Conservation (phyloP, 2,329 filamentous ascomycete genomes). For the Endoconidiophora polonica region DNA sequence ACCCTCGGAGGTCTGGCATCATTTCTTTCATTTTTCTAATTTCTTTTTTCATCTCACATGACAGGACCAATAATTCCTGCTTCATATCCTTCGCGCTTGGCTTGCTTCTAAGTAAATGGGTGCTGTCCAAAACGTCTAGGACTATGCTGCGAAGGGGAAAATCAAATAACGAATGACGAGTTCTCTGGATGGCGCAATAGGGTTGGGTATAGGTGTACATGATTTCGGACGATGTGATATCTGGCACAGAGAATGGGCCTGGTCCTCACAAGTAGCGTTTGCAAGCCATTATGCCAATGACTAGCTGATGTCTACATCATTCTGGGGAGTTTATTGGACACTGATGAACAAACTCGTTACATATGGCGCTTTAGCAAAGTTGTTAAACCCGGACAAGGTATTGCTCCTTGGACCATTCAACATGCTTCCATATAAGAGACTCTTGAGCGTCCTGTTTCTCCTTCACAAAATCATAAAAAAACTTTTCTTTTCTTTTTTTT, state of each 20-base stretch:
- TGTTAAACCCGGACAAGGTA: conserved; percentile 5
- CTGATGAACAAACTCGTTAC: not conserved
- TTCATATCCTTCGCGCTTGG: not conserved
- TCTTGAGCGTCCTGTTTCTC: too few relatives aligned
- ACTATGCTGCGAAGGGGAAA: too few relatives aligned
- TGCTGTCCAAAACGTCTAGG: too few relatives aligned
- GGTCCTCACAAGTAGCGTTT: not conserved
- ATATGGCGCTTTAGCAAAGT: not conserved
- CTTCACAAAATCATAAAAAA: conserved; percentile 3
- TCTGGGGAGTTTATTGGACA: not conserved
- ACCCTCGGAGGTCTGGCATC: too few relatives aligned
- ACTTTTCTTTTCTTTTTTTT: not conserved
- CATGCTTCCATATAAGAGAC: not conserved
- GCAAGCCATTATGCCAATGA: not conserved
- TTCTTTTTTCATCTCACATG: not conserved
- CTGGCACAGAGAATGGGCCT: too few relatives aligned
- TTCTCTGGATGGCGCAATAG: too few relatives aligned
- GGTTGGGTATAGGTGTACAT: too few relatives aligned
- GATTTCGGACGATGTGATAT: too few relatives aligned
- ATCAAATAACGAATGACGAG: too few relatives aligned
- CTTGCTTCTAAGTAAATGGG: too few relatives aligned
- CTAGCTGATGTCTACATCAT: not conserved
- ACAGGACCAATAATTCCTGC: too few relatives aligned
- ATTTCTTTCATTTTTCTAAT: not conserved
- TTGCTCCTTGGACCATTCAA: conserved; percentile 11